Evolutionary conservation across 768 basidiomycete species (phyloP).

Genomic region (Mrakia hoshinonis): DNA sequence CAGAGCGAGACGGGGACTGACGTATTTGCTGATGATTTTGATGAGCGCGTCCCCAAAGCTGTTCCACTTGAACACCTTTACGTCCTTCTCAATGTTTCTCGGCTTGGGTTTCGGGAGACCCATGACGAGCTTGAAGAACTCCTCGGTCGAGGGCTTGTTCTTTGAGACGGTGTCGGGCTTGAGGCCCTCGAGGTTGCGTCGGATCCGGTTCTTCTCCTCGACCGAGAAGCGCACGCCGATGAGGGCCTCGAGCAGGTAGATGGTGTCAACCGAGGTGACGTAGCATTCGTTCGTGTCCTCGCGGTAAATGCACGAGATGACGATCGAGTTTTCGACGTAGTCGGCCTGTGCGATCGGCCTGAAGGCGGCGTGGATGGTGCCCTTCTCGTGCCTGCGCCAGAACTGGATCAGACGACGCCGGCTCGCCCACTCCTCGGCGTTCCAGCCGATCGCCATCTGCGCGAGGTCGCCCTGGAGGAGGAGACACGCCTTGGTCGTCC

Average conservation of each 20-base stretch:
- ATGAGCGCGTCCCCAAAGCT: conserved; percentile 23
- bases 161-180: conserved; percentile 85
- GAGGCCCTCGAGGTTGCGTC: conserved; percentile 88
- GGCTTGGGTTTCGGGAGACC: conserved; percentile 88
- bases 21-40: conserved; percentile 27
- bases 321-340: conserved; percentile 63
- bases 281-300: conserved; percentile 65
- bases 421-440: conserved; percentile 54
- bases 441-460: conserved; percentile 31
- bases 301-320: conserved; percentile 90
- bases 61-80: conserved; percentile 47
- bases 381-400: conserved; percentile 65
- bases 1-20: neutral
- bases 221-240: conserved; percentile 70
- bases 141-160: conserved; percentile 64
- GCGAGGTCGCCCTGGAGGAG: conserved; percentile 7
- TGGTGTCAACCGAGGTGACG: conserved; percentile 87
- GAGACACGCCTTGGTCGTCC: conserved; percentile 21
- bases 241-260: conserved; percentile 77
- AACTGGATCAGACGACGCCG: conserved; percentile 83
- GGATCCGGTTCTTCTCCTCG: conserved; percentile 93
- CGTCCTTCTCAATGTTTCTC: conserved; percentile 92
- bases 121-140: conserved; percentile 96
- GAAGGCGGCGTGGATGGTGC: conserved; percentile 67
- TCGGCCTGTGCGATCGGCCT: conserved; percentile 64